Conservation (phyloP, 2,329 filamentous ascomycete genomes). For the Hirsutella thompsonii region DNA sequence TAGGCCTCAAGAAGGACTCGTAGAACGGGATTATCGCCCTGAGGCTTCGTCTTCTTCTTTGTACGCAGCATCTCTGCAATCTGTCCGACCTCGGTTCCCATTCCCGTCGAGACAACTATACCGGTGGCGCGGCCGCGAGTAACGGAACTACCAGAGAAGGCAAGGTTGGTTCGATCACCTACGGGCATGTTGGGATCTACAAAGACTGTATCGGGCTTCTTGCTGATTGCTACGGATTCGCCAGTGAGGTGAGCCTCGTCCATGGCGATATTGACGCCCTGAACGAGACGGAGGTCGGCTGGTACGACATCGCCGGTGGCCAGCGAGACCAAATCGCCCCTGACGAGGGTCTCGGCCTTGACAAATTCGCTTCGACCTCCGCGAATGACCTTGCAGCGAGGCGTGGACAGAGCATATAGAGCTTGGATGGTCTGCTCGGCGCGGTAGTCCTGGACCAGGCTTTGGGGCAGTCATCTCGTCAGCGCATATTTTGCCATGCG, state of each 20-base stretch:
- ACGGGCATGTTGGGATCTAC: conserved; percentile 42
- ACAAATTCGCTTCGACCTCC: conserved; percentile 35
- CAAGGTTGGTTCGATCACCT: conserved; percentile 58
- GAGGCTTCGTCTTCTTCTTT: conserved; percentile 32
- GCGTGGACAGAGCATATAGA: conserved; percentile 42
- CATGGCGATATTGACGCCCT: conserved; percentile 61
- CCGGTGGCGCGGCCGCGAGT: conserved; percentile 57
- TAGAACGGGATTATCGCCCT: conserved; percentile 26
- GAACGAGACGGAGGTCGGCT: conserved; percentile 52
- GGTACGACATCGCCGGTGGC: conserved; percentile 57
- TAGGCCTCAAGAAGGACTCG: conserved; percentile 29
- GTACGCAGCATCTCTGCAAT: conserved; percentile 61
- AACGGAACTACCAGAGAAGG: conserved; percentile 60
- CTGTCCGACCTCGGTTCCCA: conserved; percentile 63
- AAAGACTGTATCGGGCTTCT: conserved; percentile 45
- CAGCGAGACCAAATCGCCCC: conserved; percentile 51
- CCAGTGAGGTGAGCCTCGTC: conserved; percentile 66
- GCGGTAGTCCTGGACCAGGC: conserved; percentile 46
- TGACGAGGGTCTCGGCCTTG: conserved; percentile 46
- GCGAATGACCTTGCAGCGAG: conserved; percentile 46
- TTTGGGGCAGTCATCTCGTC: too few species aligned
- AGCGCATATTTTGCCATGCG: too few species aligned
- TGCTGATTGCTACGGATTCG: conserved; percentile 57
- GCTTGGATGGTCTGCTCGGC: conserved; percentile 51
- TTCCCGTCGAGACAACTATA: conserved; percentile 57